Evolutionary conservation across 148 eudicot species (phyloP).

Genomic region (Chenopodium suecicum): DNA sequence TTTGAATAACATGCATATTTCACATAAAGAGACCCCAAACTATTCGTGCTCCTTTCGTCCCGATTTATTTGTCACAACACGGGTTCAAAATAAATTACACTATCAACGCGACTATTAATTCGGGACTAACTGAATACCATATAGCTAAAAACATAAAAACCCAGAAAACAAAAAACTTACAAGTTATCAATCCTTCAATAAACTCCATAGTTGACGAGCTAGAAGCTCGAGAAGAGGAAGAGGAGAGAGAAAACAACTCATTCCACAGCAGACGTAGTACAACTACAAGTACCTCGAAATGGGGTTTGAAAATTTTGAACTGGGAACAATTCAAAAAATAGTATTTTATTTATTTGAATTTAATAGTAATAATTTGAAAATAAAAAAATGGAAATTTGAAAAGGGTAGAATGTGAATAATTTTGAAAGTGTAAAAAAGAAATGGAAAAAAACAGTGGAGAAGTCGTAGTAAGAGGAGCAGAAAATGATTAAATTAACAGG

Average conservation of each 20-base stretch:
- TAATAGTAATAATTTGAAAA: background rate
- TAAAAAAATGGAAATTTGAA: background rate
- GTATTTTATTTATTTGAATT: background rate
- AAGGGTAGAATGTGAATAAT: background rate
- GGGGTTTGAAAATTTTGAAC: conserved; percentile 1
- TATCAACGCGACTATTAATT: background rate
- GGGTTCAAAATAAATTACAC: background rate
- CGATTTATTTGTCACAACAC: background rate
- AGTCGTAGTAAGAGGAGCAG: background rate
- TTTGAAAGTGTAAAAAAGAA: background rate
- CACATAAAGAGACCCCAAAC: background rate
- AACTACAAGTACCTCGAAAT: background rate
- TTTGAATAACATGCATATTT: background rate
- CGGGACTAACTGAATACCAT: background rate
- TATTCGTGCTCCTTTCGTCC: background rate
- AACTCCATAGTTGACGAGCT: conserved; percentile 25
- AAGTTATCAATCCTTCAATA: background rate
- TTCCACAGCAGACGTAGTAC: background rate
- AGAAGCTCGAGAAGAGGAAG: background rate
- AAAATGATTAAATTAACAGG: background rate
- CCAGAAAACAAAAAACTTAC: background rate
- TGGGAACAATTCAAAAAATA: conserved; percentile 1
- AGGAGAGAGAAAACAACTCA: conserved; percentile 22
- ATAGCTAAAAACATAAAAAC: background rate
- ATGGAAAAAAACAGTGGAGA: background rate